A percentile compares a stretch with the other conserved stretches of the same genome.
These are phyloP conservation scores for Candida gigantensis DNA, from an alignment of 1,139 yeast species.

Conservation along the genomic window DNA sequence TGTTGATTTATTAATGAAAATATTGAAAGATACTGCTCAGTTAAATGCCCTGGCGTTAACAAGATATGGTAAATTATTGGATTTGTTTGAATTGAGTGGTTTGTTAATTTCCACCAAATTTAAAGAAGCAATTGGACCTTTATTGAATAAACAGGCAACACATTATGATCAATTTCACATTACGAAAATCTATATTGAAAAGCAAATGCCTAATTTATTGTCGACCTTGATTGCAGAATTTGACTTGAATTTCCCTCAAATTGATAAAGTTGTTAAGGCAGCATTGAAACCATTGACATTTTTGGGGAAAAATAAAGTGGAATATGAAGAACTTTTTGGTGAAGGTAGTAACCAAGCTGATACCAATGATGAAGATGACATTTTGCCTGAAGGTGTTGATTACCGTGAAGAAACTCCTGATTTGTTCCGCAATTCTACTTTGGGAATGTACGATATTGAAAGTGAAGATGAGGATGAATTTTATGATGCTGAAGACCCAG, in stretches of 20 bases:
- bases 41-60: constrained; percentile 24
- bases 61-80: constrained; percentile 56
- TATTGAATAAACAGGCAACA: constrained; percentile 49
- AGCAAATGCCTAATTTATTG: constrained; percentile 59
- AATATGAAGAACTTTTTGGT: constrained; percentile 57
- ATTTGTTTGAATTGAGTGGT: constrained; percentile 56
- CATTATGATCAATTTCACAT: constrained; percentile 60
- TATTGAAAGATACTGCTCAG: constrained; percentile 51
- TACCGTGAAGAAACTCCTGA: constrained; percentile 82
- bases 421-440: constrained; percentile 79
- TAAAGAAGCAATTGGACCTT: constrained; percentile 44
- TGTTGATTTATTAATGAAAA: constrained; percentile 68
- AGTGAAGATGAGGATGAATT: constrained; percentile 50
- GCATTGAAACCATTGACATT: constrained; percentile 62
- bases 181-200: constrained; percentile 65
- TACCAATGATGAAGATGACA: constrained; percentile 59
- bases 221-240: constrained; percentile 60
- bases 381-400: constrained; percentile 53
- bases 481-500: constrained; percentile 23
- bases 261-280: constrained; percentile 57
- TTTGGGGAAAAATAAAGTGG: constrained; percentile 63
- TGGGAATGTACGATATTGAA: constrained; percentile 88
- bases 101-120: constrained; percentile 44
- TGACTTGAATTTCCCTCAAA: constrained; percentile 71
- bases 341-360: constrained; percentile 27